Conservation (phyloP, 2,329 filamentous ascomycete species). For the Diaporthe vaccinii region DNA sequence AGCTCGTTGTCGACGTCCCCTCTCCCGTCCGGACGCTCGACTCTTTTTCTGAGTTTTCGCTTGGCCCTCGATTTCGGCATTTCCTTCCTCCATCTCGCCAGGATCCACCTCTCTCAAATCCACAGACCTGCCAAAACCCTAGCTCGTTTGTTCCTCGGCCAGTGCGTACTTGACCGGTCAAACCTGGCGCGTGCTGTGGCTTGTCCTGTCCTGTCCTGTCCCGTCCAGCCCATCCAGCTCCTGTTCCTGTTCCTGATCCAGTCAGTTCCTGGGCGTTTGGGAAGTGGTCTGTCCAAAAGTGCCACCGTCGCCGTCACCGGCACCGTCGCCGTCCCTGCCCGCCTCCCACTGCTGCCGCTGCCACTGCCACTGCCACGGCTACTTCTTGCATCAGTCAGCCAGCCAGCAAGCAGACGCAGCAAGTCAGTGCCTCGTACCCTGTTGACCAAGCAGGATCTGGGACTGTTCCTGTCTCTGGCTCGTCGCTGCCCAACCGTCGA, state of each 20-base stretch:
- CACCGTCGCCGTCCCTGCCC: conserved; percentile 17
- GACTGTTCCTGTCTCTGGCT: conserved; percentile 28
- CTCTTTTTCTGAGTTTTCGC: conserved; percentile 31
- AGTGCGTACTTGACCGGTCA: conserved; percentile 31
- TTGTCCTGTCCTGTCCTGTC: conserved; percentile 20
- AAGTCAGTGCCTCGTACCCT: conserved; percentile 14
- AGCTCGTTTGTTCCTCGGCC: conserved; percentile 28
- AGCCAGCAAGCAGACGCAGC: neutral
- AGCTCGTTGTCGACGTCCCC: conserved; percentile 11
- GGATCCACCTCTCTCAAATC: conserved; percentile 31
- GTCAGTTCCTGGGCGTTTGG: neutral
- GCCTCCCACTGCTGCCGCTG: neutral
- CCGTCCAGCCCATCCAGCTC: conserved; percentile 19
- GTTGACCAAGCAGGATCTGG: conserved; percentile 31
- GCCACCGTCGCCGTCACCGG: conserved; percentile 20
- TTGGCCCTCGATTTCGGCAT: conserved; percentile 32
- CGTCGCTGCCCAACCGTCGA: conserved; percentile 56
- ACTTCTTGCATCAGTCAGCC: conserved; percentile 8
- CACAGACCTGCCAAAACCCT: conserved; percentile 26
- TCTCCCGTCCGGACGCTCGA: neutral
- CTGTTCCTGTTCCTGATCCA: conserved; percentile 18
- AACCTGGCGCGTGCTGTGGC: conserved; percentile 31
- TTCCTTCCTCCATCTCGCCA: conserved; percentile 33
- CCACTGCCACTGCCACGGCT: neutral
- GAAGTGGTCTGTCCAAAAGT: conserved; percentile 13